phyloP scores from a whole-genome alignment of 75 land plant species.

The Larix kaempferi region DNA sequence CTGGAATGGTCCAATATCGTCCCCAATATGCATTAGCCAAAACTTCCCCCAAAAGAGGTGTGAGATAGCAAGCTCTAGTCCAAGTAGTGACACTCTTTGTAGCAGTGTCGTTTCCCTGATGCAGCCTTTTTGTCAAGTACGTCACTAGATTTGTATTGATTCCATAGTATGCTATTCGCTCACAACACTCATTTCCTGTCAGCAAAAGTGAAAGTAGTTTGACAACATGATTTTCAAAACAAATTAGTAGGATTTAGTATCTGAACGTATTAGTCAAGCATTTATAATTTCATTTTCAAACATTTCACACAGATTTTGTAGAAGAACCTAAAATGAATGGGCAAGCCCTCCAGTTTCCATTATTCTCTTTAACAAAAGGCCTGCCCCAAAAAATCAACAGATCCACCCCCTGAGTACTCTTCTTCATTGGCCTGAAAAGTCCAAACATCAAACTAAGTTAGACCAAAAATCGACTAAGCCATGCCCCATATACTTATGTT shows the following conservation, averaged over 20 bases:
- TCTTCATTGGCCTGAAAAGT: not conserved
- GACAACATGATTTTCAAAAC: constrained; percentile 46
- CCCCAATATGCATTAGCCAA: constrained; percentile 94
- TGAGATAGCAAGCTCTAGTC: constrained; percentile 83
- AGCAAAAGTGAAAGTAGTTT: constrained; percentile 23
- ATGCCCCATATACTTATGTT: too few relatives aligned
- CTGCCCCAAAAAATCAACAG: constrained; percentile 73
- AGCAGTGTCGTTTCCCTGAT: constrained; percentile 77
- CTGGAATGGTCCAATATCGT: constrained; percentile 83
- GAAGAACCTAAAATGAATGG: constrained; percentile 74
- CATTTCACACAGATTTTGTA: not conserved
- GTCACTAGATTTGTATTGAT: constrained; percentile 80
- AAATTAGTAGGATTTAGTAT: constrained; percentile 61
- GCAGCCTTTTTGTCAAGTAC: constrained; percentile 65
- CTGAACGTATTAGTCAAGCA: constrained; percentile 81
- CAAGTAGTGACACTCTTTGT: constrained; percentile 87
- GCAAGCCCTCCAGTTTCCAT: constrained; percentile 87
- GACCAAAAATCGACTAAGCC: too few relatives aligned
- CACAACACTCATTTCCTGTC: constrained; percentile 81
- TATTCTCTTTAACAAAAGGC: constrained; percentile 60
- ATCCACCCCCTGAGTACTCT: constrained; percentile 64
- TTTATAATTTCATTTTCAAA: constrained; percentile 25
- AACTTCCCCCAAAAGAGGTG: constrained; percentile 90
- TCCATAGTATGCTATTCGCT: constrained; percentile 93
- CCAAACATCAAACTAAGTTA: not conserved